Percentiles rank a stretch among this genome's conserved stretches.
Evolutionary conservation across 1,284 basidiomycete genomes (phyloP).

Genomic region (Cystobasidium slooffiae): DNA sequence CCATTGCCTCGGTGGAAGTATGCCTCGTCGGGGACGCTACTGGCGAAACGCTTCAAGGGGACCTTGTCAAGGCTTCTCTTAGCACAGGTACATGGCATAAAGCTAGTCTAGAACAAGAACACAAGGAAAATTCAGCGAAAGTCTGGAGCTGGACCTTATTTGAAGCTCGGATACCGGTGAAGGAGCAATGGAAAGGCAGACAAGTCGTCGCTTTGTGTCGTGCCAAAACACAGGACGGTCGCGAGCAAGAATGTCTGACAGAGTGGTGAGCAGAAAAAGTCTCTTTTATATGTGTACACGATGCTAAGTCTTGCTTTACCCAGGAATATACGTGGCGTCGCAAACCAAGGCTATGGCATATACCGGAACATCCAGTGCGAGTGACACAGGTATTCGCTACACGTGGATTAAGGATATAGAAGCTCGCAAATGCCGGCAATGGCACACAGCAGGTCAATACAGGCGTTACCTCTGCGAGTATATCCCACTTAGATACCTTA

Average conservation of each 20-base stretch:
- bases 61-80: conserved; percentile 4
- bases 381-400: neutral
- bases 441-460: no score
- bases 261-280: conserved; percentile 20
- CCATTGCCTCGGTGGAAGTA: neutral
- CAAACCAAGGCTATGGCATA: conserved; percentile 27
- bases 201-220: conserved; percentile 43
- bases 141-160: conserved; percentile 48
- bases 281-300: neutral
- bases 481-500: no score
- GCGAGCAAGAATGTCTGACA: conserved; percentile 44
- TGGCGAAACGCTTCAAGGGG: conserved; percentile 14
- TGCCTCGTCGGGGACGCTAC: neutral
- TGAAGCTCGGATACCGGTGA: neutral
- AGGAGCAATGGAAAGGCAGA: neutral
- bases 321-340: conserved; percentile 38
- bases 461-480: no score
- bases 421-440: no score
- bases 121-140: conserved; percentile 10
- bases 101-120: neutral
- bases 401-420: no score
- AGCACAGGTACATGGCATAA: conserved; percentile 8
- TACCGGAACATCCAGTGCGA: conserved; percentile 1
- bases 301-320: neutral
- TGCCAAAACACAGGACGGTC: conserved; percentile 36